phyloP scores from a whole-genome alignment of 495 filamentous ascomycete genomes.

The Trichoderma erinaceum region DNA sequence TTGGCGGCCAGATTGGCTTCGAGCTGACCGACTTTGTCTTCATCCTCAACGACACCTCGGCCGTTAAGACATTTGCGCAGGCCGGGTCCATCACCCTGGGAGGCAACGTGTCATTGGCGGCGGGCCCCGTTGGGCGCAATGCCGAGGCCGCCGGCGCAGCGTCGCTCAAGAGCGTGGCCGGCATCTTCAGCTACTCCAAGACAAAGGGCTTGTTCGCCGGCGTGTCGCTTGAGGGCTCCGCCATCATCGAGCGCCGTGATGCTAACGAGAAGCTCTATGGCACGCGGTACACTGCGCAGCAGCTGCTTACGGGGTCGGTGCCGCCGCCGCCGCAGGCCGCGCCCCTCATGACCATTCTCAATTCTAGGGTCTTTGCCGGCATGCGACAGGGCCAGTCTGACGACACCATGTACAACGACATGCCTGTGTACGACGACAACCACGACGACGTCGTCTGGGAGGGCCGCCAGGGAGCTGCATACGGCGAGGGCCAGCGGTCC shows the following conservation, averaged over 20 bases:
- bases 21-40: slow-evolving; percentile 98
- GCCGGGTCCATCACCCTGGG: slow-evolving; percentile 84
- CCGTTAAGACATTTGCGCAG: slow-evolving; percentile 93
- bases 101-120: slow-evolving; percentile 93
- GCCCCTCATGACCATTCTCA: slow-evolving; percentile 76
- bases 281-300: slow-evolving; percentile 66
- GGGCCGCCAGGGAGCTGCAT: slow-evolving; percentile 65
- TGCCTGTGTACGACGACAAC: slow-evolving; percentile 81
- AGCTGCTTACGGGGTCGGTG: slow-evolving; percentile 72
- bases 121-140: slow-evolving; percentile 88
- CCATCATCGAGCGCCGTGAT: slow-evolving; percentile 86
- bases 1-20: slow-evolving; percentile 95
- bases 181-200: slow-evolving; percentile 92
- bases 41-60: slow-evolving; percentile 88
- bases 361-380: slow-evolving; percentile 75
- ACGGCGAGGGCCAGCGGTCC: slow-evolving; percentile 63
- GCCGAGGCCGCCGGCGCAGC: slow-evolving; percentile 95
- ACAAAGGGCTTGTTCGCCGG: slow-evolving; percentile 96
- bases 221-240: slow-evolving; percentile 86
- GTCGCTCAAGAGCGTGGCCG: slow-evolving; percentile 80
- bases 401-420: slow-evolving; percentile 84
- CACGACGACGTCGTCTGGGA: slow-evolving; percentile 95
- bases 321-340: slow-evolving; percentile 75
- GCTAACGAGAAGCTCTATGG: slow-evolving; percentile 96
- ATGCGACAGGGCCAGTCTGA: slow-evolving; percentile 37